phyloP scores from a whole-genome alignment of 192 early-diverging fungal genomes.

The Entomortierella chlamydospora region DNA sequence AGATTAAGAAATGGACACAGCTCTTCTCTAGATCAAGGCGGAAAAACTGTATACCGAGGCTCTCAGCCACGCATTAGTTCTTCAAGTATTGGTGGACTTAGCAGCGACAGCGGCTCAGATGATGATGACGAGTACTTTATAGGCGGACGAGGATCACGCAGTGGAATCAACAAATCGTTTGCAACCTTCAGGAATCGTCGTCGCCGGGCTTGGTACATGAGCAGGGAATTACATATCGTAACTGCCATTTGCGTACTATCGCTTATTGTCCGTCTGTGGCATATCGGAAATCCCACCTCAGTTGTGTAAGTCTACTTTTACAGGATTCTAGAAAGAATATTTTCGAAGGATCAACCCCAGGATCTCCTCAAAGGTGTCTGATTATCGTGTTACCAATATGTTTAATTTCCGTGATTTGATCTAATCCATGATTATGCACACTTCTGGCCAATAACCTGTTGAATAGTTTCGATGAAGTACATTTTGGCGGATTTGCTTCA shows the following conservation, averaged over 20 bases:
- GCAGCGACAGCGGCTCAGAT: slow-evolving; percentile 24
- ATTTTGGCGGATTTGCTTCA: slow-evolving; percentile 97
- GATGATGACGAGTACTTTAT: slow-evolving; percentile 22
- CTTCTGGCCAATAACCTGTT: slow-evolving; percentile 6
- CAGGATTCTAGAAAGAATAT: too few relatives aligned
- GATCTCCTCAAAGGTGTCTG: not conserved
- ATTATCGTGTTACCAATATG: not conserved
- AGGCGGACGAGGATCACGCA: slow-evolving; percentile 5
- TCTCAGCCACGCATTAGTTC: slow-evolving; percentile 28
- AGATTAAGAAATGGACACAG: slow-evolving; percentile 42
- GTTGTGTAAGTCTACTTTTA: slow-evolving; percentile 36
- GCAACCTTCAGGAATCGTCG: slow-evolving; percentile 38
- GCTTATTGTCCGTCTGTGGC: slow-evolving; percentile 74
- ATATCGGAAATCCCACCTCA: slow-evolving; percentile 74
- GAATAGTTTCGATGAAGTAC: slow-evolving; percentile 94
- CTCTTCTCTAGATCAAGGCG: slow-evolving; percentile 38
- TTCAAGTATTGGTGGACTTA: slow-evolving; percentile 27
- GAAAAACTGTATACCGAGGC: slow-evolving; percentile 37
- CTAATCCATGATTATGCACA: not conserved
- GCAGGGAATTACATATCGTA: slow-evolving; percentile 35
- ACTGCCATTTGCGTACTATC: slow-evolving; percentile 45
- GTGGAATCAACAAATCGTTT: slow-evolving; percentile 24
- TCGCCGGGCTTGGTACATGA: slow-evolving; percentile 32
- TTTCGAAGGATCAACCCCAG: too few relatives aligned
- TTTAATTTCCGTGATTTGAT: not conserved